Base-by-base conservation (phyloP, 768 basidiomycete species). In the Cyathus striatus region DNA sequence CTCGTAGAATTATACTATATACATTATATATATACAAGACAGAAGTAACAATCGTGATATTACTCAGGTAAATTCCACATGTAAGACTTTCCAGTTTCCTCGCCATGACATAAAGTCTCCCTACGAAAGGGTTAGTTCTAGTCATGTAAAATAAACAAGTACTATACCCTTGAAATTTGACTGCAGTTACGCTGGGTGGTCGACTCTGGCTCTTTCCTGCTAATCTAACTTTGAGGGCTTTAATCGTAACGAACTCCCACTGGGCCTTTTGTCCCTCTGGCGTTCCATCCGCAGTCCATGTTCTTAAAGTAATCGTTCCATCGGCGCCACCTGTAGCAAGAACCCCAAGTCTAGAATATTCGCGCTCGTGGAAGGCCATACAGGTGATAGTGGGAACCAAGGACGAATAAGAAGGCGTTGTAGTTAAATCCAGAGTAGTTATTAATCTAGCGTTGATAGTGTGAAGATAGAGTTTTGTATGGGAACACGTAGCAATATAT, bases 401-500 rank as follows among this genome's bases (percentile, higher is more conserved):
- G 5, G 63, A 42, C 1, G 72, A 70, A 27, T 70, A 69, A 3
- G 66, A 61, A 17, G 73, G 59, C 18, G 69, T 62, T 3, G 58
- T 62, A 3, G 71, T 69, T 1, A 90, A 67, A 48, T 90, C 83
- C 24, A 91, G 59, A 10, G 70, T 73, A 0, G 82, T 81, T 49
- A 96, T 89, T 0, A 76, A 81, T 14, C 86, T 76, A 0, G 78
- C 92, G 54, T 95, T 95, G 64, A 95, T 75, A 0, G 90, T 95
- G 60, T 92, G 90, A 13, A 94, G 62, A 58, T 79, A 85, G 13
- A 96, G 61, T 42, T 78, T 78, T 1, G 72, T 62, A 20, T 70
- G 61, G 2, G 92, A 93, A 49, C 89, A 91, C 0, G 90, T 82
- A 0, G 90, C 90, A 41, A 95, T 83, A 59, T 89, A 84, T 9